phyloP scores from a whole-genome alignment of 148 eudicot species.

The Heliosperma pusillum region DNA sequence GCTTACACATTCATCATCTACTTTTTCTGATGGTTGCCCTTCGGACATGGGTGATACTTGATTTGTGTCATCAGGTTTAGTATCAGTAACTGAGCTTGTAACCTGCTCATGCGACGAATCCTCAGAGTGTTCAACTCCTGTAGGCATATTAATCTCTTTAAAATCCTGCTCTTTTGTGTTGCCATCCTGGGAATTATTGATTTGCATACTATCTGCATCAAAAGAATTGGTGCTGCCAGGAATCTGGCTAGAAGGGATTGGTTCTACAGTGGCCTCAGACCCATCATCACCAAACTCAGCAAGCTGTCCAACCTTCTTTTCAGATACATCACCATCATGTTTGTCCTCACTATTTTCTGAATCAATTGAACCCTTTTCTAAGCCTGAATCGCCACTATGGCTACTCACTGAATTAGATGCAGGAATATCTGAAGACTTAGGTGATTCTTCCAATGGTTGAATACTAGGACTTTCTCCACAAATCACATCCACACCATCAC shows the following conservation, averaged over 20 bases:
- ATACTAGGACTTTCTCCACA: constrained; percentile 25
- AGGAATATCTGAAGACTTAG: constrained; percentile 28
- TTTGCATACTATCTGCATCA: constrained; percentile 26
- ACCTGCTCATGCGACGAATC: constrained; percentile 34
- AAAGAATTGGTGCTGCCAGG: constrained; percentile 26
- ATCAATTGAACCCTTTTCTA: constrained; percentile 24
- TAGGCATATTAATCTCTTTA: constrained; percentile 29
- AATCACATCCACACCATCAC: constrained; percentile 21
- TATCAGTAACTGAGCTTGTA: constrained; percentile 27
- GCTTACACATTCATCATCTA: constrained; percentile 30
- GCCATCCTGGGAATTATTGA: constrained; percentile 25
- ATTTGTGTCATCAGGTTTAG: constrained; percentile 28
- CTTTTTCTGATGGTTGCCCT: constrained; percentile 36
- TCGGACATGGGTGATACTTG: constrained; percentile 41
- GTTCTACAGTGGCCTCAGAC: constrained; percentile 28
- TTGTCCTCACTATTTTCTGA: constrained; percentile 19
- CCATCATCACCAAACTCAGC: constrained; percentile 32
- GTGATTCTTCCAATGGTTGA: constrained; percentile 32
- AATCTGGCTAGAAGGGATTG: constrained; percentile 17
- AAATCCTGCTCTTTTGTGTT: constrained; percentile 27
- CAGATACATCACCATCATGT: constrained; percentile 26
- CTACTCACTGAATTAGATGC: constrained; percentile 26
- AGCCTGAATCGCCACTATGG: constrained; percentile 24
- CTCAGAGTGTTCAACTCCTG: constrained; percentile 18
- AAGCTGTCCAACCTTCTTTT: constrained; percentile 30